Evolutionary conservation across 257 asterid genomes (phyloP).

Genomic region (Avicennia marina): DNA sequence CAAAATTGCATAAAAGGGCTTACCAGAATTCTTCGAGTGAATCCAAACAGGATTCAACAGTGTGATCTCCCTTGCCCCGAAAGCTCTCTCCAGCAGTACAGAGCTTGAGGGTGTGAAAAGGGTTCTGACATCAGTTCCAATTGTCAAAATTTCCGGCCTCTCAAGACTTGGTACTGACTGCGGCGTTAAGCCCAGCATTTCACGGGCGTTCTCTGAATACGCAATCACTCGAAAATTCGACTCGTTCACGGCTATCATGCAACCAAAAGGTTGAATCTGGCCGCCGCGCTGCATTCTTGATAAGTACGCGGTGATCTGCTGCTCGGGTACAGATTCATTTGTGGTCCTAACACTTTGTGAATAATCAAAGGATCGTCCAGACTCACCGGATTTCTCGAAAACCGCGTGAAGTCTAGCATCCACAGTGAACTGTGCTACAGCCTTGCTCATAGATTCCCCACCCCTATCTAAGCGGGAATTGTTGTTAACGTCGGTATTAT

Average conservation of each 20-base stretch:
- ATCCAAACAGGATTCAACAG: constrained; percentile 53
- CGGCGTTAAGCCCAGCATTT: constrained; percentile 44
- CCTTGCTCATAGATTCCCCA: constrained; percentile 37
- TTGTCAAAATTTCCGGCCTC: constrained; percentile 19
- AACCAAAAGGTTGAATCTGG: constrained; percentile 49
- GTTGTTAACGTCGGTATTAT: constrained; percentile 12
- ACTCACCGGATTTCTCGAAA: constrained; percentile 48
- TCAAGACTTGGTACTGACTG: constrained; percentile 44
- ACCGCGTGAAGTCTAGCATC: constrained; percentile 52
- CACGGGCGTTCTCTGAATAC: constrained; percentile 45
- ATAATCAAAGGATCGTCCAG: constrained; percentile 41
- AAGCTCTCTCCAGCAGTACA: constrained; percentile 40
- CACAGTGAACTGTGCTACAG: constrained; percentile 44
- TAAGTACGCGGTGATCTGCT: constrained; percentile 48
- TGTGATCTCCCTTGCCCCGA: constrained; percentile 42
- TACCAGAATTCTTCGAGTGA: constrained; percentile 39
- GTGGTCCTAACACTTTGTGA: constrained; percentile 36
- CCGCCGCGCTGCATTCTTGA: constrained; percentile 56
- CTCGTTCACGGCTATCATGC: constrained; percentile 42
- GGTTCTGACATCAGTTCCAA: constrained; percentile 48
- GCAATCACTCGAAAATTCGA: constrained; percentile 34
- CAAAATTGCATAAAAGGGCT: constrained; percentile 51
- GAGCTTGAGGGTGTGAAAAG: constrained; percentile 48
- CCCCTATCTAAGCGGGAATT: constrained; percentile 16
- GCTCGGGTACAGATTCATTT: constrained; percentile 39